Percentiles rank a stretch among this genome's conserved stretches.
Conservation (phyloP, 2,329 filamentous ascomycete genomes). For the Trichoderma sp. region DNA sequence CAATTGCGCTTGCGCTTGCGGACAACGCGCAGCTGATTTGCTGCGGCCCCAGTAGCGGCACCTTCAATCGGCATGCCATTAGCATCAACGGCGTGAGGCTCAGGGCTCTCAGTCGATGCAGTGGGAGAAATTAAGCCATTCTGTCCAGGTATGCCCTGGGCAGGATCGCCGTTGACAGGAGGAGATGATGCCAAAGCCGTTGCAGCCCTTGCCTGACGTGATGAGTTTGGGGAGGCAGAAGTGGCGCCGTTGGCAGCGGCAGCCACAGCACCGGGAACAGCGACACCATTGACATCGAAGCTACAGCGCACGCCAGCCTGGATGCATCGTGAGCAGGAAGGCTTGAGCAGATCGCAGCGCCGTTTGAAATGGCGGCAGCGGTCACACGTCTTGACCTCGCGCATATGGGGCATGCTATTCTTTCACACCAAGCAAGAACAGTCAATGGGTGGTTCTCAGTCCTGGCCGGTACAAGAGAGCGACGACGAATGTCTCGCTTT, state of each 20-base stretch:
- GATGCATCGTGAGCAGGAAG: conserved; percentile 38
- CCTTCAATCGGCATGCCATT: conserved; percentile 11
- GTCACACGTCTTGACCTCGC: conserved; percentile 40
- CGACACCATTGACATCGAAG: conserved; percentile 30
- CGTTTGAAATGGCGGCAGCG: conserved; percentile 41
- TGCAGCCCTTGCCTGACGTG: conserved; percentile 1
- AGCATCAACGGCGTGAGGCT: conserved; percentile 26
- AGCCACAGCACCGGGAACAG: conserved; percentile 23
- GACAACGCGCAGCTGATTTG: conserved; percentile 30
- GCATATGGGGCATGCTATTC: conserved; percentile 27
- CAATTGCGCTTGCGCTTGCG: conserved; percentile 41
- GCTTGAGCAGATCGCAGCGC: conserved; percentile 39
- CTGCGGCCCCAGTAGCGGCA: neutral
- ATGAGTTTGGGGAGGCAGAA: neutral
- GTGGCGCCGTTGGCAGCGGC: conserved; percentile 8
- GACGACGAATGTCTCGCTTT: conserved; percentile 8
- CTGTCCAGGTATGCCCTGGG: neutral
- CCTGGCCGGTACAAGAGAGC: neutral
- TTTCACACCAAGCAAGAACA: neutral
- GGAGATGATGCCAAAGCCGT: neutral
- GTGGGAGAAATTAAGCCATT: conserved; percentile 35
- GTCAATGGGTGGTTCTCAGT: neutral
- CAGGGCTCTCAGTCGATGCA: conserved; percentile 33
- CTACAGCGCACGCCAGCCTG: conserved; percentile 38
- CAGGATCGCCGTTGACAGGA: neutral